Evolutionary conservation across 2,329 filamentous ascomycete species (phyloP).

Genomic region (Sarocladium strictum): DNA sequence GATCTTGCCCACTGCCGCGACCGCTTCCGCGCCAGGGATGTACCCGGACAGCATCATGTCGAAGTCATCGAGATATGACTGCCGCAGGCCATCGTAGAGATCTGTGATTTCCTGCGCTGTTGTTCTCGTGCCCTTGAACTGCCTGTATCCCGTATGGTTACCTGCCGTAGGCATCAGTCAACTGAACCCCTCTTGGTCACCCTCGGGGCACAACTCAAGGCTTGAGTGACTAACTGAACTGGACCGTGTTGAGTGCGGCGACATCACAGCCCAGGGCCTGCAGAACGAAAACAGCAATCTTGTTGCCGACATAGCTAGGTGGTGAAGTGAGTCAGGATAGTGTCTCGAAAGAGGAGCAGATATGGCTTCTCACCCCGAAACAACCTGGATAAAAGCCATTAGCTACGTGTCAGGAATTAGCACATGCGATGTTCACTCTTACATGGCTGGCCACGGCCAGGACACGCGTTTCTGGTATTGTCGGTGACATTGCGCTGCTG

Average conservation of each 20-base stretch:
- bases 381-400: constrained; percentile 28
- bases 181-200: no score
- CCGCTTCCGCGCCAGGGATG: constrained; percentile 78
- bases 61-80: constrained; percentile 81
- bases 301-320: constrained; percentile 89
- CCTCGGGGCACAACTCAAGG: no score
- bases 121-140: constrained; percentile 78
- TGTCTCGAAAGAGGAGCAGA: background rate
- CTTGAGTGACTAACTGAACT: constrained; percentile 90
- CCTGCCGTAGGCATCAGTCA: constrained; percentile 41
- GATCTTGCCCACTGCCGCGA: constrained; percentile 79
- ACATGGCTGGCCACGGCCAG: constrained; percentile 94
- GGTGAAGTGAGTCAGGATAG: constrained; percentile 9
- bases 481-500: constrained; percentile 7
- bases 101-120: constrained; percentile 77
- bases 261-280: constrained; percentile 93
- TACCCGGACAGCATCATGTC: constrained; percentile 95
- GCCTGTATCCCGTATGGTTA: constrained; percentile 90
- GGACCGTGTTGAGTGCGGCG: constrained; percentile 88
- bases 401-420: constrained; percentile 38
- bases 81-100: constrained; percentile 76
- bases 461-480: constrained; percentile 56
- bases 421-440: constrained; percentile 31
- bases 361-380: constrained; percentile 32
- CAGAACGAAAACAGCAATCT: constrained; percentile 92